phyloP scores from a whole-genome alignment of 2,329 filamentous ascomycete genomes.

The Aspergillus japonicus region DNA sequence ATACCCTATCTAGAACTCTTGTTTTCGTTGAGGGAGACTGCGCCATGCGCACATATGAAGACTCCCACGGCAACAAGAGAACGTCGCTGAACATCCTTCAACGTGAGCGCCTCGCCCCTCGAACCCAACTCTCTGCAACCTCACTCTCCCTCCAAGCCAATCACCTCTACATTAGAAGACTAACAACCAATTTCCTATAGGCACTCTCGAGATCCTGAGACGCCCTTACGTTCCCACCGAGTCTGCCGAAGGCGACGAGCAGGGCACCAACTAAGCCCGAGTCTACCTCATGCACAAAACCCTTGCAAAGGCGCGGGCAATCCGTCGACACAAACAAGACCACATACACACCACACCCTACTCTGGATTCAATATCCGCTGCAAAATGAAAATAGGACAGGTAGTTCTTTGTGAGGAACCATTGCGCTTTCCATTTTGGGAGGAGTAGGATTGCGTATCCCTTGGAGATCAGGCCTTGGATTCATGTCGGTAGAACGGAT shows the following conservation, averaged over 20 bases:
- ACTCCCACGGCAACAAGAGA: constrained; percentile 65
- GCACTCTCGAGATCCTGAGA: constrained; percentile 35
- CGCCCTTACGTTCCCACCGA: constrained; percentile 23
- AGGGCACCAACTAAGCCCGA: constrained; percentile 12
- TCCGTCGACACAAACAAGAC: neutral
- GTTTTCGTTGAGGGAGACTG: constrained; percentile 84
- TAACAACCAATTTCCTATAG: constrained; percentile 18
- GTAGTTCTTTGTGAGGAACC: too few relatives aligned
- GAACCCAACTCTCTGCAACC: too few relatives aligned
- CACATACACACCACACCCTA: neutral
- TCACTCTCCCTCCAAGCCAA: too few relatives aligned
- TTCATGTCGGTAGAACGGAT: neutral
- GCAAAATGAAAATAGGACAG: too few relatives aligned
- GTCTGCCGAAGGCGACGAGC: constrained; percentile 9
- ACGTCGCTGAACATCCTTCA: constrained; percentile 70
- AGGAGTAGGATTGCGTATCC: neutral
- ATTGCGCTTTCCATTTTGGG: neutral
- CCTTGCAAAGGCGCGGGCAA: neutral
- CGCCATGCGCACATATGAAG: constrained; percentile 64
- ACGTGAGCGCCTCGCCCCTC: constrained; percentile 57
- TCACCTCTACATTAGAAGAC: neutral
- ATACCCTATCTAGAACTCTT: constrained; percentile 58
- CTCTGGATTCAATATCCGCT: too few relatives aligned
- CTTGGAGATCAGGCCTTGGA: neutral
- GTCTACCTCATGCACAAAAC: neutral